phyloP scores from a whole-genome alignment of 225 moss, liverwort and hornwort species.

The Antitrichia curtipendula region DNA sequence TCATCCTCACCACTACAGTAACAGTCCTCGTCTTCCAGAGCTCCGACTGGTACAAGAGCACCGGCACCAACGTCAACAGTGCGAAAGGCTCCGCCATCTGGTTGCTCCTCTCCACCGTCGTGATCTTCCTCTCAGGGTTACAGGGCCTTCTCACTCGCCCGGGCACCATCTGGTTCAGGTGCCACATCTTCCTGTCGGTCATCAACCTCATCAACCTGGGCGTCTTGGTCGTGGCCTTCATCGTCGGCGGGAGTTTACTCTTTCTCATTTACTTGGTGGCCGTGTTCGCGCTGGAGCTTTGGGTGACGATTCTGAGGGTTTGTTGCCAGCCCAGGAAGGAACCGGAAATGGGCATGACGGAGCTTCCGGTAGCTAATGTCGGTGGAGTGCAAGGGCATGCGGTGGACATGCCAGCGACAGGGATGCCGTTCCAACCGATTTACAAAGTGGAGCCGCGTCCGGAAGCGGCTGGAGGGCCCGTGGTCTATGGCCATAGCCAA shows the following conservation, averaged over 20 bases:
- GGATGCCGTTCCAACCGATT: neutral
- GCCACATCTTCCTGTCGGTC: neutral
- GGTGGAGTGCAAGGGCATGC: neutral
- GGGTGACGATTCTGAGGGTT: neutral
- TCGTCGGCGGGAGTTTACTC: neutral
- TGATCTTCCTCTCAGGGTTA: constrained; percentile 1
- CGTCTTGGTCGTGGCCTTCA: neutral
- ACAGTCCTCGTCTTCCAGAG: neutral
- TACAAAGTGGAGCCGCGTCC: neutral
- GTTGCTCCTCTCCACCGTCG: neutral
- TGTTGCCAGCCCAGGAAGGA: neutral
- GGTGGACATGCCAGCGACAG: neutral
- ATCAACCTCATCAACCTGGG: constrained; percentile 2
- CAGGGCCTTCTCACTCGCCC: neutral
- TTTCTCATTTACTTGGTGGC: neutral
- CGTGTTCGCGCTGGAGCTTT: constrained; percentile 1
- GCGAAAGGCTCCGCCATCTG: neutral
- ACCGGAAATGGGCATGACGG: neutral
- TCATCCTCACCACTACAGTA: neutral
- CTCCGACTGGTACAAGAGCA: neutral
- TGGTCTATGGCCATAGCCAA: neutral
- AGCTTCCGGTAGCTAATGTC: neutral
- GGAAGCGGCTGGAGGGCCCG: neutral
- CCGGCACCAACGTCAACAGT: neutral
- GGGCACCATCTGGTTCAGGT: neutral